phyloP scores from a whole-genome alignment of 257 asterid species.

The Solanum infundibuliforme region DNA sequence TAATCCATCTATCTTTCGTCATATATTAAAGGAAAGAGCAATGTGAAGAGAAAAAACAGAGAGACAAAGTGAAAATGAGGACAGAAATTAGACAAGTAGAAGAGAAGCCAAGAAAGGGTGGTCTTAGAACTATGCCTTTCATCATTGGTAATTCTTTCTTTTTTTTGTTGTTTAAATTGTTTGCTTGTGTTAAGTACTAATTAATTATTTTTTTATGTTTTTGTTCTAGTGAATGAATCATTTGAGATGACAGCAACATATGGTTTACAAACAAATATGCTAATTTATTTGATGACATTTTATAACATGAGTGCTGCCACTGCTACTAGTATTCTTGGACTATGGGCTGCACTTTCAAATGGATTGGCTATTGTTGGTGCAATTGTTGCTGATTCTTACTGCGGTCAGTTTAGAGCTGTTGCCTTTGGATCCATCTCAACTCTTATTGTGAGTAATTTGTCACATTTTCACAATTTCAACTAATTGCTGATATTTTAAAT shows the following conservation, averaged over 20 bases:
- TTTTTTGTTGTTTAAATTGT: background rate
- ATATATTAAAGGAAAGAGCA: background rate
- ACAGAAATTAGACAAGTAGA: background rate
- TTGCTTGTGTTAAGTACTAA: background rate
- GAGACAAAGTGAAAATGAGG: background rate
- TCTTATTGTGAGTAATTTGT: constrained; percentile 2
- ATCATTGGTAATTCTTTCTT: background rate
- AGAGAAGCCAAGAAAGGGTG: background rate
- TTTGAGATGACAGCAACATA: background rate
- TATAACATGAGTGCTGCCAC: background rate
- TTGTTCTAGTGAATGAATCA: background rate
- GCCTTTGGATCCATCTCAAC: constrained; percentile 6
- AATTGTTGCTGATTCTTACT: constrained; percentile 6
- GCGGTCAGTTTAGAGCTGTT: constrained; percentile 5
- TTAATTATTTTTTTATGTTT: background rate
- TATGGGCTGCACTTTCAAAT: background rate
- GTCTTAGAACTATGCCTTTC: background rate
- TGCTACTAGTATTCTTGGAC: background rate
- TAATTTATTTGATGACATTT: background rate
- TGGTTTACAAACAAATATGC: background rate
- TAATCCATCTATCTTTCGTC: background rate
- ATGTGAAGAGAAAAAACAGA: background rate
- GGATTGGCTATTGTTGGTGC: constrained; percentile 11
- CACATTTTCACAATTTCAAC: background rate
- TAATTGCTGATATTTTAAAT: background rate